Base-by-base conservation (phyloP, 2,329 filamentous ascomycete genomes). In the Dendryphion nanum region DNA sequence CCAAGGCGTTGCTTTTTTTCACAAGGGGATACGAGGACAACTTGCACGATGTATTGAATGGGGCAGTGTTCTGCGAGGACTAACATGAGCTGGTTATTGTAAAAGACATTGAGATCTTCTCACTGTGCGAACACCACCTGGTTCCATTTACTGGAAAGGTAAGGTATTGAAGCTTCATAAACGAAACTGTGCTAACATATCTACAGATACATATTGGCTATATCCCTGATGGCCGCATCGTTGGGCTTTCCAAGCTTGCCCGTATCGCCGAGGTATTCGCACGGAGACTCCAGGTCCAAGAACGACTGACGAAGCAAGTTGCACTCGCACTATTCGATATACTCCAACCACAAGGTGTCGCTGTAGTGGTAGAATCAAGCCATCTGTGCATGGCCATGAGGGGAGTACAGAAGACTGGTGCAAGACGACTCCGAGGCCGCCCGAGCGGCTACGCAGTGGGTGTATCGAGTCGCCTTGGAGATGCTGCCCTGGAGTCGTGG, bases 121-220 rank as follows among this genome's bases (percentile, higher is more conserved):
- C 86, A 48, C 74, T 97, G 30, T 97, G 93, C 73, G 93, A 98
- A 72, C 93, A 98, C 66, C 93, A 97, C 63, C 77, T 98, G 63
- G 91, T 97, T 26, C 93, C 93, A 1, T 98, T 98, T 58, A 91
- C 81, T 3, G 93, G 93, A 57, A 97, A 95, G 80, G 88, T 90
- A 73, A 26, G n/a, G n/a, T n/a, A n/a, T n/a, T n/a, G n/a, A n/a
- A n/a, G n/a, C n/a, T n/a, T n/a, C n/a, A n/a, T n/a, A n/a, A n/a
- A n/a, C n/a, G n/a, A n/a, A n/a, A n/a, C n/a, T n/a, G n/a, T n/a
- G n/a, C n/a, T n/a, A n/a, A n/a, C n/a, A n/a, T n/a, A n/a, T n/a
- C n/a, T n/a, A n/a, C 30, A 94, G 88, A 97, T 98, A 87, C 93
- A 98, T 70, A 97, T 98, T 55, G 93, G 90, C 41, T 98, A 98